Evolutionary conservation across 2,329 filamentous ascomycete genomes (phyloP).

Genomic region (Endoconidiophora polonica): DNA sequence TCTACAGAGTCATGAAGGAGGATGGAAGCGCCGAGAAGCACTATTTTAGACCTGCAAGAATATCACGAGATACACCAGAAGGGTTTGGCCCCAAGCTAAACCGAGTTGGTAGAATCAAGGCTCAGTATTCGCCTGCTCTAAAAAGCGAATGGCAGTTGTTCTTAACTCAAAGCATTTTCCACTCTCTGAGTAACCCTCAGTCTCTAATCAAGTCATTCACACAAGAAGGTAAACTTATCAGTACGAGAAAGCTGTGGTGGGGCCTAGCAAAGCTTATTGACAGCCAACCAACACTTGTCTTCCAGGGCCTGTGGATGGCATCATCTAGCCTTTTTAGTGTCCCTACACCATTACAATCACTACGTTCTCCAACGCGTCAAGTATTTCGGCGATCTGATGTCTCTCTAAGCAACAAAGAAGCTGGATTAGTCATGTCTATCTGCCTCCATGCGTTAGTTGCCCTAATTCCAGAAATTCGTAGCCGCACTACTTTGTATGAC

Average conservation of each 20-base stretch:
- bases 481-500: constrained; percentile 34
- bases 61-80: constrained; percentile 8
- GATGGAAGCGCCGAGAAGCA: constrained; percentile 34
- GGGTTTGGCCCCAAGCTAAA: constrained; percentile 4
- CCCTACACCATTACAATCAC: constrained; percentile 27
- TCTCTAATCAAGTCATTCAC: constrained; percentile 41
- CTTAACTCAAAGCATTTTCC: constrained; percentile 47
- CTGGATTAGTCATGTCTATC: constrained; percentile 38
- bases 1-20: constrained; percentile 42
- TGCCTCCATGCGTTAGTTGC: constrained; percentile 47
- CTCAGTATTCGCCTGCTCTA: constrained; percentile 19
- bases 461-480: constrained; percentile 33
- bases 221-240: constrained; percentile 32
- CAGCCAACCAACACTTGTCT: constrained; percentile 38
- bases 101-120: constrained; percentile 5
- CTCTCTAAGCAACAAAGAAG: constrained; percentile 30
- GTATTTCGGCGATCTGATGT: constrained; percentile 22
- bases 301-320: constrained; percentile 49
- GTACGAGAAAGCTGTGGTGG: constrained; percentile 47
- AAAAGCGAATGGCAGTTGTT: constrained; percentile 41
- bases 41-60: constrained; percentile 14
- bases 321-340: constrained; percentile 41
- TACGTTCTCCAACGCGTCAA: constrained; percentile 23
- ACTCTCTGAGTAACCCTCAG: constrained; percentile 41
- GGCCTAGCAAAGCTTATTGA: constrained; percentile 43